These are phyloP conservation scores for Apiotrichum brassicae DNA, from an alignment of 1,284 basidiomycete genomes.

Conservation along the genomic window DNA sequence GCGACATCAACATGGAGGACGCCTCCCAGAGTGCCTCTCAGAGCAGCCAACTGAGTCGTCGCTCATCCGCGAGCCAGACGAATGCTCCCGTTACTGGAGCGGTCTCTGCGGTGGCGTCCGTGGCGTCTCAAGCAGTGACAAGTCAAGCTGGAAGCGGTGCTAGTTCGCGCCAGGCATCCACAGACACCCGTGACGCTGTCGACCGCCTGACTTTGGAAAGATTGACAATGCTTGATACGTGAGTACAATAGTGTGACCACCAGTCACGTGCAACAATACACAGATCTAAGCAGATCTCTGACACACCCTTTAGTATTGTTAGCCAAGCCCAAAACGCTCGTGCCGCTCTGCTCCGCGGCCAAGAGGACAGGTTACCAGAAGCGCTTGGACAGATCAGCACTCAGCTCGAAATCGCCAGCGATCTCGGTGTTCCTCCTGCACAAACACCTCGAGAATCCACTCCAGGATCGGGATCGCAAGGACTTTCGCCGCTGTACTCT, in stretches of 20 bases:
- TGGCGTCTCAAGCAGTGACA: background rate
- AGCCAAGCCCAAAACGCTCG: slow-evolving; percentile 36
- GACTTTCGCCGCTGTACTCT: slow-evolving; percentile 29
- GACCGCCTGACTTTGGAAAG: slow-evolving; percentile 17
- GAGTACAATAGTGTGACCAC: no score
- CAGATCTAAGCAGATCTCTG: background rate
- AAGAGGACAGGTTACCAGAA: slow-evolving; percentile 31
- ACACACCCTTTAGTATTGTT: slow-evolving; percentile 29
- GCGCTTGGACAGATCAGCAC: slow-evolving; percentile 35
- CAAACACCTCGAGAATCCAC: slow-evolving; percentile 29
- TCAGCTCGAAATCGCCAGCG: slow-evolving; percentile 38
- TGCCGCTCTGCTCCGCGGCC: slow-evolving; percentile 34
- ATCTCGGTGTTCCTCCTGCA: slow-evolving; percentile 34
- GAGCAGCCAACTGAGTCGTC: slow-evolving; percentile 10
- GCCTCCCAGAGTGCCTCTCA: slow-evolving; percentile 15
- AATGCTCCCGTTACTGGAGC: background rate
- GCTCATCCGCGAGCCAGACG: slow-evolving; percentile 12
- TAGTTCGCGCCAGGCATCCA: background rate
- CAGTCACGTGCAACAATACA: no score
- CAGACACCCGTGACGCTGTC: background rate
- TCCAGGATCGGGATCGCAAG: slow-evolving; percentile 19
- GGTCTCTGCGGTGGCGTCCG: slow-evolving; percentile 5
- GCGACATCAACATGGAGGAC: slow-evolving; percentile 36
- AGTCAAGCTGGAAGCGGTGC: background rate
- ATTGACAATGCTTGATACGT: slow-evolving; percentile 36